Evolutionary conservation across 805 yeast genomes (phyloP), one percentile per base, ranked within the genome.

Genomic region (Suhomyces pyralidae): DNA sequence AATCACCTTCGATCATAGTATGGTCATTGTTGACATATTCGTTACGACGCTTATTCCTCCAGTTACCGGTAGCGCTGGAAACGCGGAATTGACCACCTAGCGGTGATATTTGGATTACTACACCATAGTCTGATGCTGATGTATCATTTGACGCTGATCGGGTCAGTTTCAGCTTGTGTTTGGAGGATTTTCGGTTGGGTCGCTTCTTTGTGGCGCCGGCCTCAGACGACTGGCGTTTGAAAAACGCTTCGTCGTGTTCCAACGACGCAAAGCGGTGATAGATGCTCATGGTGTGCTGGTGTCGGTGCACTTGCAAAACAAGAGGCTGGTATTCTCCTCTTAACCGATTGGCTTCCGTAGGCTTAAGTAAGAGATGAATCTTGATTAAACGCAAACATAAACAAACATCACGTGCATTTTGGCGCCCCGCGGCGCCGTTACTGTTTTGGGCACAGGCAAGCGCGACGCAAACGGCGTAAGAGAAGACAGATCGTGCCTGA

Each of bases 201-300:
- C 14, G 46, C 15, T 15, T 44, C n/a, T 26, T 15, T 10, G n/a
- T 14, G 28, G 22, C 9, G 9, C 9, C 24, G 28, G n/a, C n/a
- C 22, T 19, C 30, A 25, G 25, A 14, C 30, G 45, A 8, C 25
- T 32, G 40, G 47, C 47, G 17, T 17, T 22, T 48, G 54, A 58
- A 58, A 46, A 45, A 58, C 22, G 59, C 58, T 8, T 61, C 56
- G 51, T 69, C 73, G 56, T 70, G 70, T 51, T 70, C 75, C 17
- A 73, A 68, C 12, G 77, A 69, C 36, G 69, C 75, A 49, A 73
- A 71, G 25, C 75, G 64, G 26, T 64, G 68, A 57, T 74, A 74
- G 26, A 73, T 66, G 48, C 76, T 64, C 78, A 71, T 73, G 28
- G 43, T 48, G 34, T 48, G 40, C 42, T 38, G 24, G 22, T 38